Evolutionary conservation across 2,329 filamentous ascomycete genomes (phyloP), one percentile per base, ranked within the genome.

Genomic region (Pyrenochaeta sp.): DNA sequence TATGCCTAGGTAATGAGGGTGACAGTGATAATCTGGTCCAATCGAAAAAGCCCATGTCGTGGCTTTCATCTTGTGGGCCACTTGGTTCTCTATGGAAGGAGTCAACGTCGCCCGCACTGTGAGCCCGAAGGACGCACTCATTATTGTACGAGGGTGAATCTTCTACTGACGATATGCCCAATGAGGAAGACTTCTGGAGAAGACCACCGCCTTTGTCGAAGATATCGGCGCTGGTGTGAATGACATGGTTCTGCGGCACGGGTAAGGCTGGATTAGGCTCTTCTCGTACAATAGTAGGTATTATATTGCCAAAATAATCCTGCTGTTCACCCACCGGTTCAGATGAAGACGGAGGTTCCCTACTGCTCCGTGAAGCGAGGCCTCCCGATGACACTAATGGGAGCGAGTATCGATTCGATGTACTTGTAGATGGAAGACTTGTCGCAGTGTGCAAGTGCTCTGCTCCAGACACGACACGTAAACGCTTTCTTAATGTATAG

Each of bases 11-110:
- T 40, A 93, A 81, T 27, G 83, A 84, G 13, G 87, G 80, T 4
- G 85, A 85, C 12, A 89, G 50, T 1, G 89, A 86, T 48, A 94
- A 82, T 52, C 87, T 84, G 3, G 91, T 95, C 92, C 92, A 95
- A 75, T 96, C 92, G 71, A 93, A 94, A 32, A 87, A 90, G 12
- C 84, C 81, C 65, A 81, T 71, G 50, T 82, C 71, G 56, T 69
- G 66, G 28, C 36, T 19, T 39, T 39, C 36, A 39, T 72, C 60
- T 32, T 72, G 61, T 25, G 68, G 55, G 45, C 62, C 24, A 52
- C 61, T 65, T 3, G 62, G 52, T 57, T 66, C 64, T 65, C 74
- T 77, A 66, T 64, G 64, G 61, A 79, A 79, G 54, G 71, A 57
- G 74, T 79, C 77, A 77, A 77, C 67, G 65, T 75, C 71, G 62